These are phyloP conservation scores for Eimeria acervulina DNA, from an alignment of 169 alveolate genomes.

Conservation along the genomic window DNA sequence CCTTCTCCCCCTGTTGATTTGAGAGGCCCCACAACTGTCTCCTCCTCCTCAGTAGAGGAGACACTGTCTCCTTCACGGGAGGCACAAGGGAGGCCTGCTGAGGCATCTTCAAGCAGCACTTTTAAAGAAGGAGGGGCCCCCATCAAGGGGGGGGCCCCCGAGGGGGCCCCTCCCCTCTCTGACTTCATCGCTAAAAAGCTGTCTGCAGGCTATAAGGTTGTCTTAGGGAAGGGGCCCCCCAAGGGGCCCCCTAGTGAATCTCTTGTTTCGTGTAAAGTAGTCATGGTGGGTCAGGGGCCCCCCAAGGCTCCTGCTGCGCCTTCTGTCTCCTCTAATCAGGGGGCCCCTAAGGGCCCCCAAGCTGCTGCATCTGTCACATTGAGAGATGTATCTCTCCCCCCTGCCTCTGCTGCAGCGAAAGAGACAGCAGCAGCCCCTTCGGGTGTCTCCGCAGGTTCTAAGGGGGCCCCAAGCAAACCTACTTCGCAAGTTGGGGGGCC, in stretches of 20 bases:
- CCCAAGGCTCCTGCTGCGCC: not conserved
- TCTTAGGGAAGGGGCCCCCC: conserved; percentile 19
- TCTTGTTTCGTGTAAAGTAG: not conserved
- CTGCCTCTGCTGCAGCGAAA: not conserved
- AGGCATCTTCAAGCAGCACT: not conserved
- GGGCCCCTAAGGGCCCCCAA: too few species aligned
- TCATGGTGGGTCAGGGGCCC: conserved; percentile 14
- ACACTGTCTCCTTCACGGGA: not conserved
- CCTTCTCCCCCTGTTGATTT: not conserved
- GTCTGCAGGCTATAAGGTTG: not conserved
- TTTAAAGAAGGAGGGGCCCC: not conserved
- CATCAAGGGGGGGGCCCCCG: not conserved
- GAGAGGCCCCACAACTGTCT: not conserved
- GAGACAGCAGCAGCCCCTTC: too few species aligned
- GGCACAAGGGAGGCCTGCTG: not conserved
- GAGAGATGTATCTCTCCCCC: too few species aligned
- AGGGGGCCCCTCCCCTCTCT: not conserved
- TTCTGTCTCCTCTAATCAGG: not conserved
- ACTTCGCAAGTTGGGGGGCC: not conserved
- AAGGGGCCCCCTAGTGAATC: not conserved
- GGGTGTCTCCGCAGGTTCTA: not conserved
- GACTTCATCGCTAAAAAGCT: not conserved
- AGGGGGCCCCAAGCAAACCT: too few species aligned
- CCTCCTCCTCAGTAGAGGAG: not conserved
- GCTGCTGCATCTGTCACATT: not conserved